Base-by-base conservation (phyloP, 2,329 filamentous ascomycete species). In the Sporothrix brasiliensis region DNA sequence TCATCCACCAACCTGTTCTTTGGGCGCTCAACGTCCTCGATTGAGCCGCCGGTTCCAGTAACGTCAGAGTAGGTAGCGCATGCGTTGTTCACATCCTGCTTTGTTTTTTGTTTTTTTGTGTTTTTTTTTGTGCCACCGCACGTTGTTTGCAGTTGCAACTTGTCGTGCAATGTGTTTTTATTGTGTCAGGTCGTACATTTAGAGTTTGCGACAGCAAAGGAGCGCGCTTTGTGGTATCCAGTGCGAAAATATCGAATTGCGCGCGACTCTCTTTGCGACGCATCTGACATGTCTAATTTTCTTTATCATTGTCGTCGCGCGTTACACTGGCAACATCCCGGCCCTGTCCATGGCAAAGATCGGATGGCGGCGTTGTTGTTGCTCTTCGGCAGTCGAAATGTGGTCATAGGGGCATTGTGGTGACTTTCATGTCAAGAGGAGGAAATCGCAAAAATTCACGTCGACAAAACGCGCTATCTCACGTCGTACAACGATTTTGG, bases 1-100 rank as follows among this genome's bases (percentile, higher is more conserved):
- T 71, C 70, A 4, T 66, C 70, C n/a, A 52, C 60, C 21, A 69
- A 39, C 39, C 67, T 72, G 24, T 72, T 71, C 68, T 69, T 69
- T 30, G 70, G 70, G 11, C 67, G 67, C 44, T 61, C 41, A 24
- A 30, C 50, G 13, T 44, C 60, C 16, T 50, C n/a, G 30, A 47
- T 34, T 4, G 60, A 71, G 16, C 50, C 67, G 67, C 63, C 68
- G 49, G 44, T 41, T 14, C 54, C 50, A 19, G 56, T 27, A 5
- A 60, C 30, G 4, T 53, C 60, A 30, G 44, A 53, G 70, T 71
- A 56, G 24, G 70, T 69, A 4, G 6, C 58, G n/a, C 21, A 4
- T 27, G 9, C 14, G 24, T 11, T 14, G 5, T 19, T 9, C 4
- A 14, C 2, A 14, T 6, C 19, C 34, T 53, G 30, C 49, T 24